Percentiles rank a stretch among this genome's conserved stretches.
Evolutionary conservation across 352 stramenopile genomes (phyloP).

Genomic region (Peronospora tabacina): DNA sequence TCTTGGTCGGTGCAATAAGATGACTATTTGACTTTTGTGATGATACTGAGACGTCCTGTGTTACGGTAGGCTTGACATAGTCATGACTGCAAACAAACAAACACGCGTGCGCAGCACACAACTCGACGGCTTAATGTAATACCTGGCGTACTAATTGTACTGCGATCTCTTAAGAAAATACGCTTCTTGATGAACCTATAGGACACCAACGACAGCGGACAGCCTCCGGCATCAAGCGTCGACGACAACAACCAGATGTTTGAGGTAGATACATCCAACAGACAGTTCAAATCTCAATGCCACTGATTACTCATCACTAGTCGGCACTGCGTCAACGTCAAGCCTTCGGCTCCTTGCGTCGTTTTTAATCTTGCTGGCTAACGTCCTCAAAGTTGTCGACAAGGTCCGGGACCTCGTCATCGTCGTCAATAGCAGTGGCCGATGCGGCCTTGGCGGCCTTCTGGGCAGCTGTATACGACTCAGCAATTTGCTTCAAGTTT

Average conservation of each 20-base stretch:
- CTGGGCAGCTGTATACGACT: slow-evolving; percentile 77
- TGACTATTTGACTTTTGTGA: too few relatives aligned
- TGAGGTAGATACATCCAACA: neutral
- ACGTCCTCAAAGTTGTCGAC: slow-evolving; percentile 98
- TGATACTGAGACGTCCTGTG: too few relatives aligned
- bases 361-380: slow-evolving; percentile 84
- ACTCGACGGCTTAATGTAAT: slow-evolving; percentile 28
- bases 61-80: neutral
- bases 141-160: slow-evolving; percentile 61
- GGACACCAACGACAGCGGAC: slow-evolving; percentile 17
- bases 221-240: slow-evolving; percentile 3
- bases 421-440: slow-evolving; percentile 65
- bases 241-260: slow-evolving; percentile 2
- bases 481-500: slow-evolving; percentile 92
- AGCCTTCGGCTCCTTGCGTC: slow-evolving; percentile 9
- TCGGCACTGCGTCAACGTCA: slow-evolving; percentile 6
- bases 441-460: slow-evolving; percentile 67
- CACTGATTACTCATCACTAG: slow-evolving; percentile 1
- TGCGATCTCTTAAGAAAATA: slow-evolving; percentile 46
- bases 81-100: slow-evolving; percentile 18
- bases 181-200: slow-evolving; percentile 41
- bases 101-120: slow-evolving; percentile 12
- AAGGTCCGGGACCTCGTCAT: slow-evolving; percentile 96
- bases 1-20: too few relatives aligned
- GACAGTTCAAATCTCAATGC: neutral